Evolutionary conservation across 176 grass and related monocot species (phyloP).

Genomic region (Musa troglodytarum): DNA sequence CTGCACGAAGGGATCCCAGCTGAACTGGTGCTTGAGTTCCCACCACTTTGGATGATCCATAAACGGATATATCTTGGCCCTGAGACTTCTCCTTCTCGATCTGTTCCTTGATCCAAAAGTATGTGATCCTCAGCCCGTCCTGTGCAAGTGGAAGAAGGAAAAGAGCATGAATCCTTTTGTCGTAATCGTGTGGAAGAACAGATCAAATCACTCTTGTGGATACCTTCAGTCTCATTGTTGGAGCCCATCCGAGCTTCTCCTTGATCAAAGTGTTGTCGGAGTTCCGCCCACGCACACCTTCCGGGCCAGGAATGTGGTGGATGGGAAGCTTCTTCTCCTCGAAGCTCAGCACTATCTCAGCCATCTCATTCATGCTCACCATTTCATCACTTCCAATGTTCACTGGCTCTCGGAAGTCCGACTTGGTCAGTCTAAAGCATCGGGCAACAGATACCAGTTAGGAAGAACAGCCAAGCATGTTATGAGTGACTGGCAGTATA

Average conservation of each 20-base stretch:
- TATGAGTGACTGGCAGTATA: not conserved
- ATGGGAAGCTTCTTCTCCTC: conserved; percentile 8
- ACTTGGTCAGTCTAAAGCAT: conserved; percentile 1
- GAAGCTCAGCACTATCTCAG: conserved; percentile 11
- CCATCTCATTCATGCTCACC: conserved; percentile 17
- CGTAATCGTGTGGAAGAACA: no score
- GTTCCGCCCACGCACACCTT: conserved; percentile 8
- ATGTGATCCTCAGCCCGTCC: conserved; percentile 7
- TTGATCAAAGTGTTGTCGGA: conserved; percentile 8
- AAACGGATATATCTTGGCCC: conserved; percentile 6
- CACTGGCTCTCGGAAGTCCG: conserved; percentile 9
- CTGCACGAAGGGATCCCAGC: conserved; percentile 14
- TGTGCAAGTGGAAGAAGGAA: not conserved
- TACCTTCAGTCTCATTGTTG: conserved; percentile 5
- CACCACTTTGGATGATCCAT: conserved; percentile 16
- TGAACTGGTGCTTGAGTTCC: conserved; percentile 20
- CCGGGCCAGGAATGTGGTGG: conserved; percentile 9
- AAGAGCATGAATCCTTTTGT: no score
- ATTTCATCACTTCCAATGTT: conserved; percentile 17
- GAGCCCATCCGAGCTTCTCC: conserved; percentile 13
- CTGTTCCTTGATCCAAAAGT: conserved; percentile 16
- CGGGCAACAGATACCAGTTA: not conserved
- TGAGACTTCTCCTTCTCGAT: not conserved
- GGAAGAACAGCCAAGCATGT: not conserved
- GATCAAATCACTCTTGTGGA: not conserved